A percentile compares a stretch with the other conserved stretches of the same genome.
Evolutionary conservation across 768 basidiomycete genomes (phyloP).

Genomic region (Pisolithus tinctorius): DNA sequence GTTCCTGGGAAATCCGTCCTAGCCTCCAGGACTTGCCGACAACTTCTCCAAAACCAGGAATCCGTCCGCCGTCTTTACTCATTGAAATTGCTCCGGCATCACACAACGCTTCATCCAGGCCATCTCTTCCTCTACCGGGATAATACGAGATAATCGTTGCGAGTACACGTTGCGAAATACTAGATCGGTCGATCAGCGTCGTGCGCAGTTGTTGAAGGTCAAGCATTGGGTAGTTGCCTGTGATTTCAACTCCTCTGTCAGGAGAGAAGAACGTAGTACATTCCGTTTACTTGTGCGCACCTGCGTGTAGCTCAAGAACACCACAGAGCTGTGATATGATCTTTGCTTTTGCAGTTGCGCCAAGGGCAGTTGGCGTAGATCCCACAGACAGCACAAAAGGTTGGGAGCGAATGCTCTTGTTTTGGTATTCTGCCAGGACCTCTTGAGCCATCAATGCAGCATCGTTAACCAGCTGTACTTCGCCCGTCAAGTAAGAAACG

Average conservation of each 20-base stretch:
- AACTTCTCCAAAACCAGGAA: constrained; percentile 65
- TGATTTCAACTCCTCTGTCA: constrained; percentile 1
- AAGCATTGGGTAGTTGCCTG: constrained; percentile 76
- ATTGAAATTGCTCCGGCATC: constrained; percentile 84
- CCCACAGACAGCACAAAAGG: constrained; percentile 75
- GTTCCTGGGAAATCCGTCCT: constrained; percentile 69
- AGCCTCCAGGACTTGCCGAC: constrained; percentile 59
- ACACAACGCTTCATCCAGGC: constrained; percentile 69
- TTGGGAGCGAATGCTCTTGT: constrained; percentile 27
- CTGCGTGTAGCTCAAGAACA: constrained; percentile 69
- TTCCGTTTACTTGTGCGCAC: constrained; percentile 26
- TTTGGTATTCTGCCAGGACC: constrained; percentile 33
- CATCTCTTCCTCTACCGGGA: constrained; percentile 54
- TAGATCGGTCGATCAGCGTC: constrained; percentile 45
- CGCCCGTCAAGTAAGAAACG: constrained; percentile 55
- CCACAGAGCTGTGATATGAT: constrained; percentile 49
- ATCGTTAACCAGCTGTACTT: constrained; percentile 63
- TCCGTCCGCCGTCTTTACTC: constrained; percentile 79
- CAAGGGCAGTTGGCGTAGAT: constrained; percentile 84
- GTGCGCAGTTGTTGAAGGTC: constrained; percentile 84
- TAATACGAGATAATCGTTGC: constrained; percentile 78
- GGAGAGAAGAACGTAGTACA: neutral
- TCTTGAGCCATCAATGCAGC: constrained; percentile 53
- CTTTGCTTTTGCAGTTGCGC: constrained; percentile 49
- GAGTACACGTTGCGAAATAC: constrained; percentile 62